Evolutionary conservation across 2,329 filamentous ascomycete genomes (phyloP).

Genomic region (Fusarium fujikuroi): DNA sequence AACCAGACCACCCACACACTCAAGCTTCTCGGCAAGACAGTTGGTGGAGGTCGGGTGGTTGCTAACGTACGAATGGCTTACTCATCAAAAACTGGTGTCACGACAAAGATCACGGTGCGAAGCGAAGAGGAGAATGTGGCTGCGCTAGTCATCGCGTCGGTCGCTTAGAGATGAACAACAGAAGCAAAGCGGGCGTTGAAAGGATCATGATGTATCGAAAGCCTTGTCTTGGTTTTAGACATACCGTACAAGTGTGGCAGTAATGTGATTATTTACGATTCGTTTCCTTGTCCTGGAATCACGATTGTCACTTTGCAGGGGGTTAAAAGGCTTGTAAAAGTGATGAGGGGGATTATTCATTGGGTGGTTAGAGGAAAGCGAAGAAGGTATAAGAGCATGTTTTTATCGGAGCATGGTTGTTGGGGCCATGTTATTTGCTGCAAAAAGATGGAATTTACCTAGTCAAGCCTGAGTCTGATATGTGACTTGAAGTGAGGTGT

Average conservation of each 20-base stretch:
- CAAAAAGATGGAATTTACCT: conserved; percentile 30
- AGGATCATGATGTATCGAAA: conserved; percentile 50
- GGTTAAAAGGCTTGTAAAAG: conserved; percentile 1
- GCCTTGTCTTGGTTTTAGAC: conserved; percentile 46
- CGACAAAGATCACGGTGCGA: conserved; percentile 92
- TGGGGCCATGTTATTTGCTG: conserved; percentile 26
- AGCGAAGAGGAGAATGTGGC: conserved; percentile 95
- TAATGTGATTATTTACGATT: conserved; percentile 42
- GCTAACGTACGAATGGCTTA: conserved; percentile 92
- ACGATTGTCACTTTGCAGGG: conserved; percentile 13
- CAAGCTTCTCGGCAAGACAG: conserved; percentile 95
- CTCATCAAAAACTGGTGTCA: conserved; percentile 91
- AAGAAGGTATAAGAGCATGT: conserved; percentile 38
- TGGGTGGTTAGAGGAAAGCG: conserved; percentile 32
- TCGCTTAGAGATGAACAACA: conserved; percentile 69
- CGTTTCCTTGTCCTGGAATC: conserved; percentile 20
- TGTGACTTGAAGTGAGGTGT: background rate
- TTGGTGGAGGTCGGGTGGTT: conserved; percentile 88
- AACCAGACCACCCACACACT: conserved; percentile 92
- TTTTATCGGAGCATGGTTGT: conserved; percentile 33
- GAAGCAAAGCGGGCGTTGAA: conserved; percentile 49
- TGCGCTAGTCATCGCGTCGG: conserved; percentile 82
- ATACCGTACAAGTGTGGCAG: conserved; percentile 31
- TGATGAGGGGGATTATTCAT: conserved; percentile 11
- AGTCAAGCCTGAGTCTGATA: background rate